Conservation (phyloP, 1,139 yeast genomes). For the Kazachstania sp. region DNA sequence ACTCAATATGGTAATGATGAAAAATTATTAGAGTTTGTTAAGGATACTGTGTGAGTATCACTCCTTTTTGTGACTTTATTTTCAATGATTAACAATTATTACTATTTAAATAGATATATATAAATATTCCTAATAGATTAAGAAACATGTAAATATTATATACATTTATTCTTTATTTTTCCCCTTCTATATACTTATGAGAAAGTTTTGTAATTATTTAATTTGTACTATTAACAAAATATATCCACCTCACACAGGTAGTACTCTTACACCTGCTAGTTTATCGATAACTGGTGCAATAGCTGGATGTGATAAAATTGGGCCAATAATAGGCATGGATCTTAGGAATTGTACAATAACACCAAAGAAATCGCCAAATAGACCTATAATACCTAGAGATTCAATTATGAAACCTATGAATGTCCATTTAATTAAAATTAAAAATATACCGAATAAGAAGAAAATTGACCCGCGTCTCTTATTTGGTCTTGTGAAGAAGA, state of each 20-base stretch:
- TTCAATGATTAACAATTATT: neutral
- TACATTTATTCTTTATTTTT: neutral
- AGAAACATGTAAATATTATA: conserved; percentile 1
- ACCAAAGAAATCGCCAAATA: conserved; percentile 89
- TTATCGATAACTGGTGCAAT: conserved; percentile 71
- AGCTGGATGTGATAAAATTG: conserved; percentile 68
- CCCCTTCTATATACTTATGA: neutral
- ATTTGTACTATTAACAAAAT: neutral
- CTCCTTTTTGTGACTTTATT: neutral
- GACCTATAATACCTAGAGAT: conserved; percentile 74
- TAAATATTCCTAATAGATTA: neutral
- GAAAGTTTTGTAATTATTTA: neutral
- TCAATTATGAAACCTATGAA: conserved; percentile 81
- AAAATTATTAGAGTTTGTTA: conserved; percentile 40
- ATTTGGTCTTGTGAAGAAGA: conserved; percentile 79
- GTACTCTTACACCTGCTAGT: conserved; percentile 53
- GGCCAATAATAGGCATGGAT: conserved; percentile 83
- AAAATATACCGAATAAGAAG: conserved; percentile 61
- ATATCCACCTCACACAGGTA: conserved; percentile 42
- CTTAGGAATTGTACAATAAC: conserved; percentile 84
- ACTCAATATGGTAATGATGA: conserved; percentile 84
- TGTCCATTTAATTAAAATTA: conserved; percentile 69
- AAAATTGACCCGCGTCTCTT: conserved; percentile 82
- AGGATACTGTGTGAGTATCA: neutral
- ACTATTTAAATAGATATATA: neutral